phyloP scores from a whole-genome alignment of 139 green algal species.

The Edaphochlamys debaryana region DNA sequence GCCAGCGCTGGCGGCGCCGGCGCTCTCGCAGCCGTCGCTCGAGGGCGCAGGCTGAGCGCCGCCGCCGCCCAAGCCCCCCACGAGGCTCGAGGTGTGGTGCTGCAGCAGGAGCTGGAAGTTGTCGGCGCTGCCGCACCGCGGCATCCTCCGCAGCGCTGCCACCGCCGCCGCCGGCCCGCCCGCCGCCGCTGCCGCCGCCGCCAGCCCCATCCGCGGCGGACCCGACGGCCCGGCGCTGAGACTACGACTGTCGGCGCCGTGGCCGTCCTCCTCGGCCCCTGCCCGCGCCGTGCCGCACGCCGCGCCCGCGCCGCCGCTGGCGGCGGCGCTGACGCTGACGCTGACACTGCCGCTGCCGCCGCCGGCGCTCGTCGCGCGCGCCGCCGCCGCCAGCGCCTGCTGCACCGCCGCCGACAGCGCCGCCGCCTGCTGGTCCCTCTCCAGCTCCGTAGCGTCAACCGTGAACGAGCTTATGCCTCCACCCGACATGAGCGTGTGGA shows the following conservation, averaged over 20 bases:
- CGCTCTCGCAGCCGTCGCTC: no score
- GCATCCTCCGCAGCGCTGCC: neutral
- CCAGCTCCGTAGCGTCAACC: conserved; percentile 2
- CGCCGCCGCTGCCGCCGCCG: neutral
- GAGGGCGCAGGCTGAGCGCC: no score
- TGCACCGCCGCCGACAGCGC: conserved; percentile 19
- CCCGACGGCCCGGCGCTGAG: no score
- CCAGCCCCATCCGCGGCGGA: neutral
- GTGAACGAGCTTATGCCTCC: conserved; percentile 12
- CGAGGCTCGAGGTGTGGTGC: no score
- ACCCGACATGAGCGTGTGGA: neutral
- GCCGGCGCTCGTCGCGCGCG: neutral
- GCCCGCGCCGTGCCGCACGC: no score
- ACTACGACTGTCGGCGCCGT: no score
- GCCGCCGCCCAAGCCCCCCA: no score
- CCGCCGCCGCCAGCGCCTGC: conserved; percentile 30
- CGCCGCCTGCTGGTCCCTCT: conserved; percentile 5
- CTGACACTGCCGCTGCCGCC: neutral
- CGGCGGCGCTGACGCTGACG: neutral
- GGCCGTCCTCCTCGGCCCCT: neutral
- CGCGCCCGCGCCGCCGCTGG: neutral
- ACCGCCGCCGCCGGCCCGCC: neutral
- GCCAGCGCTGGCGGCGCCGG: no score
- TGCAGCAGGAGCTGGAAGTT: conserved; percentile 29
- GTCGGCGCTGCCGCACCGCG: conserved; percentile 18